Percentiles rank a stretch among this genome's conserved stretches.
phyloP scores from a whole-genome alignment of 2,329 filamentous ascomycete genomes.

The Penicillium sp. region DNA sequence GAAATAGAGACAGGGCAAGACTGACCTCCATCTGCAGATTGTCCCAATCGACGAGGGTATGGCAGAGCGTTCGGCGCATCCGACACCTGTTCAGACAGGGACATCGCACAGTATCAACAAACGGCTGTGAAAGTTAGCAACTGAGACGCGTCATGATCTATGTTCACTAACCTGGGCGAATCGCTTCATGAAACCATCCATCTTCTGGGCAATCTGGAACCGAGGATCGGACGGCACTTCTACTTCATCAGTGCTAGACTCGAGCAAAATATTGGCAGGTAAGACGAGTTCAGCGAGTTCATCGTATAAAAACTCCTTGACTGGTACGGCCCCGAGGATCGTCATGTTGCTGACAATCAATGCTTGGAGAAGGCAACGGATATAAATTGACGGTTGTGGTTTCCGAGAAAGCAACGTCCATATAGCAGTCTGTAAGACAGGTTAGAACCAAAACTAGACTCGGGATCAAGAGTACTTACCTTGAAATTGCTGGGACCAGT shows the following conservation, averaged over 20 bases:
- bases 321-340: slow-evolving; percentile 64
- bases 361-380: slow-evolving; percentile 74
- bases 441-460: slow-evolving; percentile 9
- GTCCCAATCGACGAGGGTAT: slow-evolving; percentile 81
- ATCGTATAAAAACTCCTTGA: slow-evolving; percentile 73
- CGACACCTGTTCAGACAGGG: slow-evolving; percentile 89
- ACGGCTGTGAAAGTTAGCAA: slow-evolving; percentile 57
- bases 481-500: slow-evolving; percentile 66
- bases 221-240: slow-evolving; percentile 72
- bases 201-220: slow-evolving; percentile 67
- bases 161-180: slow-evolving; percentile 45
- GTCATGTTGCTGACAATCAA: slow-evolving; percentile 71
- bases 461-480: slow-evolving; percentile 45
- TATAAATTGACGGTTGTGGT: slow-evolving; percentile 78
- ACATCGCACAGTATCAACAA: slow-evolving; percentile 78
- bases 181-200: slow-evolving; percentile 65
- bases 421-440: slow-evolving; percentile 61
- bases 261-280: slow-evolving; percentile 67
- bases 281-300: slow-evolving; percentile 77
- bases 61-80: slow-evolving; percentile 82
- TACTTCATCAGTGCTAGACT: slow-evolving; percentile 71
- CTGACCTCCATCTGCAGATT: slow-evolving; percentile 71
- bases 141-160: background rate
- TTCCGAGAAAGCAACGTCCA: slow-evolving; percentile 72
- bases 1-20: background rate